A percentile compares a stretch with the other conserved stretches of the same genome.
These are phyloP conservation scores for Lepidium africanum DNA, from an alignment of 345 rosid species.

Conservation along the genomic window DNA sequence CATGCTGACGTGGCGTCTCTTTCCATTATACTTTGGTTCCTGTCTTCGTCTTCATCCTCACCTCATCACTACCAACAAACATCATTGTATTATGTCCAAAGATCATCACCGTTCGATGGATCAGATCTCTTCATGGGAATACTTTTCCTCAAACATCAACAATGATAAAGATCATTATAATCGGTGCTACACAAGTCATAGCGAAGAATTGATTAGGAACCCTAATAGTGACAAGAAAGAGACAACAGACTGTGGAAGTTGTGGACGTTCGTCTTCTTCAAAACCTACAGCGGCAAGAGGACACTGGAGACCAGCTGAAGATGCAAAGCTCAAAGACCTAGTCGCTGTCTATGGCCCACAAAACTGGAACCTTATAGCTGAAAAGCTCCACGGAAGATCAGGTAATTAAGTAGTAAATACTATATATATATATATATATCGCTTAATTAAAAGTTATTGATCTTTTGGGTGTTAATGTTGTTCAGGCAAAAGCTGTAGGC, in stretches of 20 bases:
- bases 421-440: too few species aligned
- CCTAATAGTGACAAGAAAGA: constrained; percentile 15
- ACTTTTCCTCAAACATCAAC: constrained; percentile 1
- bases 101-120: constrained; percentile 19
- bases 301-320: constrained; percentile 95
- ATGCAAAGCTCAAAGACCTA: constrained; percentile 71
- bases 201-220: constrained; percentile 5
- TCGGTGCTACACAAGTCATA: neutral
- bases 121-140: constrained; percentile 14
- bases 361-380: constrained; percentile 91
- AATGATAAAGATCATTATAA: neutral
- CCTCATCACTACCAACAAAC: constrained; percentile 7
- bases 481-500: constrained; percentile 32
- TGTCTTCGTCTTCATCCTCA: neutral
- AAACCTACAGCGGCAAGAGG: constrained; percentile 44
- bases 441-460: neutral
- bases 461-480: neutral
- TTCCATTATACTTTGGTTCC: neutral
- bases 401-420: constrained; percentile 31
- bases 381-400: constrained; percentile 85
- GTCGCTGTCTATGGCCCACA: constrained; percentile 78
- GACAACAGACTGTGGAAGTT: neutral
- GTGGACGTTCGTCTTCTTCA: neutral
- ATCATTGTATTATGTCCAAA: constrained; percentile 16
- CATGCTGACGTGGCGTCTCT: too few species aligned